phyloP scores from a whole-genome alignment of 179 eudicot genomes.

The Sideroxylon spinosum region DNA sequence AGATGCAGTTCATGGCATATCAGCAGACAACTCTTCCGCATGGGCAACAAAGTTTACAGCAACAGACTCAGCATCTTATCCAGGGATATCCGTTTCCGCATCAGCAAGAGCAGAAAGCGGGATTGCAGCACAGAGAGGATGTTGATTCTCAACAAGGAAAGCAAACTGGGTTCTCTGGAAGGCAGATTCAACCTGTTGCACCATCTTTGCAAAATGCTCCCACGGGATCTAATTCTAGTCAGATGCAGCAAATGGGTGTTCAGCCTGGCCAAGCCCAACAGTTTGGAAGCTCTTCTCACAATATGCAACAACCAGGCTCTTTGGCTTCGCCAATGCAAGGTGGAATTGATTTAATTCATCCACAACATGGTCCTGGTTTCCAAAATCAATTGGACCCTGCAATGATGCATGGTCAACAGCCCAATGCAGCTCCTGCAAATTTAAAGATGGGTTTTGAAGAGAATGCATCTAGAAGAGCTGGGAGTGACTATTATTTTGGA shows the following conservation, averaged over 20 bases:
- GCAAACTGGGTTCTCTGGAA: slow-evolving; percentile 38
- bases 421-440: slow-evolving; percentile 40
- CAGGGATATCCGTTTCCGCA: slow-evolving; percentile 54
- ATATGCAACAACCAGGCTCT: slow-evolving; percentile 45
- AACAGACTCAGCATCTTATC: slow-evolving; percentile 43
- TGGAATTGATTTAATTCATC: slow-evolving; percentile 38
- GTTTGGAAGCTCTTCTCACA: slow-evolving; percentile 40
- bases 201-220: slow-evolving; percentile 39
- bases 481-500: slow-evolving; percentile 44
- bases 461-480: slow-evolving; percentile 44
- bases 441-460: slow-evolving; percentile 56
- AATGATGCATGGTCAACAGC: slow-evolving; percentile 51
- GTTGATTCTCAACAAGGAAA: slow-evolving; percentile 46
- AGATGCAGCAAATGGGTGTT: slow-evolving; percentile 41
- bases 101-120: slow-evolving; percentile 31
- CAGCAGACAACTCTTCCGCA: slow-evolving; percentile 48
- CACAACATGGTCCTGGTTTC: slow-evolving; percentile 45
- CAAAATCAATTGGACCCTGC: slow-evolving; percentile 59
- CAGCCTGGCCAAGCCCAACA: slow-evolving; percentile 40
- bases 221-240: slow-evolving; percentile 33
- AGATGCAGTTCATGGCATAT: slow-evolving; percentile 51
- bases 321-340: slow-evolving; percentile 34
- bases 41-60: slow-evolving; percentile 49
- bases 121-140: slow-evolving; percentile 43
- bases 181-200: slow-evolving; percentile 41